Evolutionary conservation across 164 flowering plant species (phyloP).

Genomic region (Houttuynia cordata): DNA sequence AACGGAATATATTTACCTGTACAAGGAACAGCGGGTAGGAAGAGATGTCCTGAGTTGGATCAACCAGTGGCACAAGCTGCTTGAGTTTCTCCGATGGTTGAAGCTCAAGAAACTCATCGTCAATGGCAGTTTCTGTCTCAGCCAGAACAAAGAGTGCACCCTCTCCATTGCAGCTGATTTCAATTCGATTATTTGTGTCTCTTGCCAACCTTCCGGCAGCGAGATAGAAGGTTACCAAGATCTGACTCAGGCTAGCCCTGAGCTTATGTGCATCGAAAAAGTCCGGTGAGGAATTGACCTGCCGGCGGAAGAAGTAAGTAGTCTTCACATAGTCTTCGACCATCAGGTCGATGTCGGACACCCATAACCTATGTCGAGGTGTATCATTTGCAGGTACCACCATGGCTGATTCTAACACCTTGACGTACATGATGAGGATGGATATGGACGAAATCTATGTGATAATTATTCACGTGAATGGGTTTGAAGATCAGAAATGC

Average conservation of each 20-base stretch:
- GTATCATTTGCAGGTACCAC: constrained; percentile 4
- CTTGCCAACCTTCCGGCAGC: background rate
- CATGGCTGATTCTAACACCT: background rate
- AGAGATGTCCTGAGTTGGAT: background rate
- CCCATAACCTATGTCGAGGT: background rate
- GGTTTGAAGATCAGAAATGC: no score
- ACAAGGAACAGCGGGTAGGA: background rate
- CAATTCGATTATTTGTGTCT: constrained; percentile 1
- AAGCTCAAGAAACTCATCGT: background rate
- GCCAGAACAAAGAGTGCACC: no score
- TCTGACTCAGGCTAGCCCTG: constrained; percentile 1
- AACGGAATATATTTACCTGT: no score
- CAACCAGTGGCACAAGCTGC: no score
- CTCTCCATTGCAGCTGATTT: constrained; percentile 8
- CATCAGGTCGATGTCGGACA: constrained; percentile 5
- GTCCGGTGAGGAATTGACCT: background rate
- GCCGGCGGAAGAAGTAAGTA: constrained; percentile 1
- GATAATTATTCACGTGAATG: no score
- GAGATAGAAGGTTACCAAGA: constrained; percentile 5
- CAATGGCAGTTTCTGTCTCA: background rate
- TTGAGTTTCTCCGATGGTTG: background rate
- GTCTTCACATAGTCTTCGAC: background rate
- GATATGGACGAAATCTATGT: no score
- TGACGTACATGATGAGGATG: no score
- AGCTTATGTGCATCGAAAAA: constrained; percentile 1